phyloP scores from a whole-genome alignment of 1,284 basidiomycete genomes.

The Vanrija pseudolonga region DNA sequence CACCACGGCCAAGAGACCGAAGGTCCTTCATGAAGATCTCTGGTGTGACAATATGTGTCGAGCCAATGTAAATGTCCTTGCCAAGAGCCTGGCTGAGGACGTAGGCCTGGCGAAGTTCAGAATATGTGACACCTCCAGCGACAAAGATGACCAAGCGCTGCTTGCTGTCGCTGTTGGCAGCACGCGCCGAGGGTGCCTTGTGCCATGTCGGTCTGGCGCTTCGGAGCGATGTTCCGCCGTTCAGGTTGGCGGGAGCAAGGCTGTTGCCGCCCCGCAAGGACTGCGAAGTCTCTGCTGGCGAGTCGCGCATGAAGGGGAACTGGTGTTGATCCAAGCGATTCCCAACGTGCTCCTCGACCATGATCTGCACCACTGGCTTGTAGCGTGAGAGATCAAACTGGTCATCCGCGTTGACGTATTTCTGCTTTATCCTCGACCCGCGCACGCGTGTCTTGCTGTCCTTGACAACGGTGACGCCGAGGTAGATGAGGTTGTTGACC shows the following conservation, averaged over 20 bases:
- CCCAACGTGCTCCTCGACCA: constrained; percentile 81
- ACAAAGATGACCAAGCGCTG: constrained; percentile 89
- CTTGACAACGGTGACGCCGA: constrained; percentile 81
- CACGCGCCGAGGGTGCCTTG: constrained; percentile 49
- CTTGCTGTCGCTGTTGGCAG: constrained; percentile 53
- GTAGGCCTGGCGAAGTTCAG: constrained; percentile 87
- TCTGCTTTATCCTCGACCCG: constrained; percentile 77
- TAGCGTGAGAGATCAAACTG: constrained; percentile 95
- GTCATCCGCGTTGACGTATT: constrained; percentile 63
- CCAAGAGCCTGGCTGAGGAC: constrained; percentile 67
- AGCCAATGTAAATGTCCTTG: constrained; percentile 90
- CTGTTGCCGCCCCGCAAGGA: constrained; percentile 18
- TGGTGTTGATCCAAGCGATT: constrained; percentile 70
- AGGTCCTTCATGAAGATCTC: constrained; percentile 80
- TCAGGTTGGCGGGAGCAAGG: background rate
- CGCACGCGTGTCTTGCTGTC: constrained; percentile 57
- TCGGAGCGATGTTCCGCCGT: constrained; percentile 59
- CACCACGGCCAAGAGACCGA: constrained; percentile 71
- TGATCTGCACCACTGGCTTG: constrained; percentile 77
- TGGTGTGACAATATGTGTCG: constrained; percentile 83
- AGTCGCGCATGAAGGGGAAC: constrained; percentile 90
- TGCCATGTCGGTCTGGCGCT: constrained; percentile 78
- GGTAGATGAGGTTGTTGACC: constrained; percentile 76
- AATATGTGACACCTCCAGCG: constrained; percentile 94
- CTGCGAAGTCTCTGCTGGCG: constrained; percentile 59